Evolutionary conservation across 371 early-diverging fungal genomes (phyloP).

Genomic region (Lichtheimia corymbifera): DNA sequence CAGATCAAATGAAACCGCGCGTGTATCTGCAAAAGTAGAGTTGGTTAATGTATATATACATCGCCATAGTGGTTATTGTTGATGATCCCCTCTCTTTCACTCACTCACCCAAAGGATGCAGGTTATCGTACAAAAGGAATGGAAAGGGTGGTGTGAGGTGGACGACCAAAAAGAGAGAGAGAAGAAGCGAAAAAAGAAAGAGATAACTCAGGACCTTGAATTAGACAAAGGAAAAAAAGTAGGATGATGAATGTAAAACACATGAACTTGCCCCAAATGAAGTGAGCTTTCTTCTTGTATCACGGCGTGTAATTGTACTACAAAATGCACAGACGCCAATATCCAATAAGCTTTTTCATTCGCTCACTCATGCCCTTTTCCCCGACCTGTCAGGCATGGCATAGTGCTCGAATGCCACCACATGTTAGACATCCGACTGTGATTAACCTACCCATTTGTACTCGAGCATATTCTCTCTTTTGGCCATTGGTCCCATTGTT

Average conservation of each 20-base stretch:
- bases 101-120: too few relatives aligned
- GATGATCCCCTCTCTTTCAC: too few relatives aligned
- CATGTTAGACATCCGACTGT: too few relatives aligned
- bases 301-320: conserved; percentile 1
- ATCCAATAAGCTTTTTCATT: background rate
- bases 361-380: background rate
- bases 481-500: too few relatives aligned
- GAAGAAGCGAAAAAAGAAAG: conserved; percentile 6
- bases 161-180: conserved; percentile 4
- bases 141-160: background rate
- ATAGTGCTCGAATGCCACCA: background rate
- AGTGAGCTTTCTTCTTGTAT: conserved; percentile 4
- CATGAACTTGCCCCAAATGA: conserved; percentile 1
- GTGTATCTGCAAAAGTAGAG: background rate
- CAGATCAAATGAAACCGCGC: background rate
- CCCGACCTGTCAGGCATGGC: conserved; percentile 2
- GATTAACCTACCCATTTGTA: too few relatives aligned
- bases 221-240: conserved; percentile 1
- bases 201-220: background rate
- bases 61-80: too few relatives aligned
- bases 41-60: background rate
- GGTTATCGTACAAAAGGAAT: too few relatives aligned
- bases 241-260: conserved; percentile 5
- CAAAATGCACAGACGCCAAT: conserved; percentile 5
- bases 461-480: too few relatives aligned